Evolutionary conservation across 2,329 filamentous ascomycete species (phyloP), one percentile per base, ranked within the genome.

Genomic region (Lachnellula willkommii): DNA sequence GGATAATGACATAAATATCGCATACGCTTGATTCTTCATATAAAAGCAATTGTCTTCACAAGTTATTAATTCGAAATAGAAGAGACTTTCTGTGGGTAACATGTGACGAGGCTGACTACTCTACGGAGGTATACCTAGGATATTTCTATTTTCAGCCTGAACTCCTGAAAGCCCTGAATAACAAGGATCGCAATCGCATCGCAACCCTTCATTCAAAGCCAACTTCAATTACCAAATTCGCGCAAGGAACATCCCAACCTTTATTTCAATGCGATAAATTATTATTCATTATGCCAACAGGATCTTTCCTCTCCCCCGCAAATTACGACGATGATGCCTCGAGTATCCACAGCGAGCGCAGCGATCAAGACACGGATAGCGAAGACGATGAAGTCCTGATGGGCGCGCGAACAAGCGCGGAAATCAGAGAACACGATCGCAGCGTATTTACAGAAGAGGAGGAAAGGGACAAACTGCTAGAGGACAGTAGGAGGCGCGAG

Each of bases 371-470:
- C 67, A 87, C 83, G 55, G 87, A 90, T 68, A 88, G 84, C 72
- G 87, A 90, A 63, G 87, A 90, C 70, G 86, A 90, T 69, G 77
- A 88, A 65, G 77, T 89, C 52, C 74, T 88, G 59, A 75, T 79
- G 56, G 80, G 80, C 8, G 84, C 84, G 36, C 80, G 87, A 48
- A 88, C 84, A 61, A 89, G 85, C 66, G 75, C 80, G 54, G 88
- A 91, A 69, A 76, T 90, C 54, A 80, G 83, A 39, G 81, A 82
- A 37, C 83, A 88, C 70, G 88, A 91, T 68, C 77, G 83, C 45
- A 78, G 83, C 43, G 84, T 93, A 0, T 72, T 93, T 63, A 79
- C 89, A 64, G 88, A 91, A 62, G 88, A 92, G 70, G 89, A 92
- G 58, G 85, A 89, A 70, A 75, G 81, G 47, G 82, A 88, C 62